Conservation (phyloP, 202 grass and related monocot species). For the Setaria viridis region DNA sequence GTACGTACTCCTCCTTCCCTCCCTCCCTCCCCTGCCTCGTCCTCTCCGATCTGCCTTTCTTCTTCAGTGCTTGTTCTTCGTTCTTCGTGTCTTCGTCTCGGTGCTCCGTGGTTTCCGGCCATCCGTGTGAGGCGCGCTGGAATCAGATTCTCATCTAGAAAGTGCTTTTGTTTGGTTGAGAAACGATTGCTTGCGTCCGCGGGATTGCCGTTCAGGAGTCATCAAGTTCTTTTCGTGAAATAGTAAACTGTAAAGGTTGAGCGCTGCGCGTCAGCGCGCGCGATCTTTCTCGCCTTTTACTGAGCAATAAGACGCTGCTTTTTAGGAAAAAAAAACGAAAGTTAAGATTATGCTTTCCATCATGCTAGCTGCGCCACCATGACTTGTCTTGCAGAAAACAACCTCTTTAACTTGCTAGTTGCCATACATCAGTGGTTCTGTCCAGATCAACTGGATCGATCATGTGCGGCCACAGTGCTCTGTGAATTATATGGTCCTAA, state of each 20-base stretch:
- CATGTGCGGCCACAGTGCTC: neutral
- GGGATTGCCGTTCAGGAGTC: neutral
- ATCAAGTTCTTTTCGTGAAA: neutral
- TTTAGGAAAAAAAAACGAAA: neutral
- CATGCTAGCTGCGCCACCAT: neutral
- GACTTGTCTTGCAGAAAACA: neutral
- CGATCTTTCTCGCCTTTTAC: neutral
- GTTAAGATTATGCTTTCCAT: neutral
- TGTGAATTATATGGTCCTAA: neutral
- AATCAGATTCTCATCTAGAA: neutral
- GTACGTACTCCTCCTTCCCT: slow-evolving; percentile 37
- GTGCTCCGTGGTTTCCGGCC: neutral
- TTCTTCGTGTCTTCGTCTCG: neutral
- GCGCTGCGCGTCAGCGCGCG: neutral
- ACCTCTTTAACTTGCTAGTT: neutral
- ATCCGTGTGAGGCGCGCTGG: neutral
- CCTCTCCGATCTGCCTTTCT: neutral
- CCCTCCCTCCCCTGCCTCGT: neutral
- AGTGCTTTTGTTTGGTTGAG: neutral
- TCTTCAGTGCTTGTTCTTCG: neutral
- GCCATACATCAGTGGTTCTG: neutral
- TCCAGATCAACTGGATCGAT: neutral
- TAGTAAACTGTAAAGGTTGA: neutral
- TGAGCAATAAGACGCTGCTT: neutral
- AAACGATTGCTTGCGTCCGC: neutral